These are phyloP conservation scores for Carex kokanica DNA, from an alignment of 176 grass and related monocot species.

Conservation along the genomic window DNA sequence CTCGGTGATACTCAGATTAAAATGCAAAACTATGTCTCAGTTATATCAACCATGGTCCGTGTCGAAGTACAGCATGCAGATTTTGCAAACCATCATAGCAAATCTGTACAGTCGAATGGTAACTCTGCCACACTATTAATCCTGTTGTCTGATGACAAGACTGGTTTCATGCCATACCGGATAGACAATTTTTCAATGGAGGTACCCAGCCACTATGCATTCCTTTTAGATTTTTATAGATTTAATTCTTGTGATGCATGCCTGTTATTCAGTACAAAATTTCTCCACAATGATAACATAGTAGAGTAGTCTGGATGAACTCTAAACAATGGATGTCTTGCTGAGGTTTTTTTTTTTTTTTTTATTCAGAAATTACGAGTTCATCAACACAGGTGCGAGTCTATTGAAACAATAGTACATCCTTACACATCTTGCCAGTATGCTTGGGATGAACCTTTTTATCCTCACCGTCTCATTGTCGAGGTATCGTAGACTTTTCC, in stretches of 20 bases:
- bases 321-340: conserved; percentile 6
- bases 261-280: too few species aligned
- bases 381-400: conserved; percentile 95
- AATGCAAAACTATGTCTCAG: conserved; percentile 82
- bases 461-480: conserved; percentile 82
- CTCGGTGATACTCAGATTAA: conserved; percentile 94
- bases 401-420: conserved; percentile 84
- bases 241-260: background rate
- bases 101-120: conserved; percentile 54
- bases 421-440: conserved; percentile 89
- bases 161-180: conserved; percentile 91
- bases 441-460: conserved; percentile 98
- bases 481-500: conserved; percentile 50
- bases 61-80: conserved; percentile 97
- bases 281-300: too few species aligned
- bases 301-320: background rate
- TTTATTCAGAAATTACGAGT: conserved; percentile 80
- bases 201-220: conserved; percentile 38
- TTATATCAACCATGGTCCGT: conserved; percentile 82
- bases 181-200: conserved; percentile 93
- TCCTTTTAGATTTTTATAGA: background rate
- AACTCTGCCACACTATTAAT: conserved; percentile 76
- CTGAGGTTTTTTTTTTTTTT: conserved; percentile 20
- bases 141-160: conserved; percentile 95
- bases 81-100: conserved; percentile 45